phyloP scores from a whole-genome alignment of 208 protist genomes.

The Entamoeba dispar region DNA sequence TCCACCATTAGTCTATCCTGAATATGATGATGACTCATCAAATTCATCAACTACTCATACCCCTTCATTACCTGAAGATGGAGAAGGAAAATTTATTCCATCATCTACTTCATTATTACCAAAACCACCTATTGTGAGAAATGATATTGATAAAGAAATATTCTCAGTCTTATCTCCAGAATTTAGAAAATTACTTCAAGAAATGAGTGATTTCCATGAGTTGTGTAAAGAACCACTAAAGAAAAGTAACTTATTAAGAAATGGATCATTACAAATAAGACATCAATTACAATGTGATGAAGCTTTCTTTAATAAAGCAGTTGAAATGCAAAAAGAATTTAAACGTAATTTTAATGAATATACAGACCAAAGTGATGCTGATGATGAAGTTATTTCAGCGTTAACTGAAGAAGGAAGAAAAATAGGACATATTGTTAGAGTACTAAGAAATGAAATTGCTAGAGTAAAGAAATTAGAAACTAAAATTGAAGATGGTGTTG shows the following conservation, averaged over 20 bases:
- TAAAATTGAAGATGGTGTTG: background rate
- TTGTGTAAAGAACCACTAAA: background rate
- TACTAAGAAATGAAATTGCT: background rate
- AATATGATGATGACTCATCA: background rate
- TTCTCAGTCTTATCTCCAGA: background rate
- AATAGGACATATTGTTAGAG: background rate
- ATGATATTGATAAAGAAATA: background rate
- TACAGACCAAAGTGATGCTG: background rate
- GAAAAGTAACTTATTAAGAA: background rate
- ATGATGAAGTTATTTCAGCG: background rate
- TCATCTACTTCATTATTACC: background rate
- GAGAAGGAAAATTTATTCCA: background rate
- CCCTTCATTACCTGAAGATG: background rate
- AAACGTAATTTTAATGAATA: background rate
- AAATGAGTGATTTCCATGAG: background rate
- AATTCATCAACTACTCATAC: background rate
- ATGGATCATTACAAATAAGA: background rate
- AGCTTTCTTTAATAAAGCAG: background rate
- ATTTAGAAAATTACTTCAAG: background rate
- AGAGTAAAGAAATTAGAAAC: background rate
- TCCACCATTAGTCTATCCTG: background rate
- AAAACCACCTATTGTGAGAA: background rate
- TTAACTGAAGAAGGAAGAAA: background rate
- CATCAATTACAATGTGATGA: background rate
- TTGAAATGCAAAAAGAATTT: background rate